A percentile compares a stretch with the other conserved stretches of the same genome.
Evolutionary conservation across 768 basidiomycete species (phyloP).

Genomic region (Suillus tomentosus): DNA sequence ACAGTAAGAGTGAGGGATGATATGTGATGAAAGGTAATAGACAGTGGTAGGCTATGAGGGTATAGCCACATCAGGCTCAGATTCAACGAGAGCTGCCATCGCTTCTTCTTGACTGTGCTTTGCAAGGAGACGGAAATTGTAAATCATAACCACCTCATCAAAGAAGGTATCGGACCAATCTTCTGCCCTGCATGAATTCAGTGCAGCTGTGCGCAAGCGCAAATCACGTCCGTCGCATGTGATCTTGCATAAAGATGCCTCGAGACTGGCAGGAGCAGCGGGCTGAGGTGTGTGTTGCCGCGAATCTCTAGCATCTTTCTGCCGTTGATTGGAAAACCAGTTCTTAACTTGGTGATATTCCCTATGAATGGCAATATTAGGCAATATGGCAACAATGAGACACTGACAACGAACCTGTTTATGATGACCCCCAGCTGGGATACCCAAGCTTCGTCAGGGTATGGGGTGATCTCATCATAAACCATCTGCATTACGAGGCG

Average conservation of each 20-base stretch:
- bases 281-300: conserved; percentile 36
- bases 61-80: conserved; percentile 14
- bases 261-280: conserved; percentile 34
- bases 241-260: conserved; percentile 37
- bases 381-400: neutral
- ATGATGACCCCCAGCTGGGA: conserved; percentile 59
- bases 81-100: conserved; percentile 29
- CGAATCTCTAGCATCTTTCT: conserved; percentile 42
- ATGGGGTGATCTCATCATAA: conserved; percentile 65
- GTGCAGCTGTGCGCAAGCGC: conserved; percentile 50
- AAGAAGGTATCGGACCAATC: conserved; percentile 66
- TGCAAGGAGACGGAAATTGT: conserved; percentile 47
- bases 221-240: conserved; percentile 41
- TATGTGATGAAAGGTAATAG: neutral
- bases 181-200: conserved; percentile 43
- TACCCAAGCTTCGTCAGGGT: conserved; percentile 64
- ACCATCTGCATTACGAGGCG: conserved; percentile 62
- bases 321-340: conserved; percentile 70
- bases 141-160: conserved; percentile 61
- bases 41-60: conserved; percentile 7
- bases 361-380: conserved; percentile 31
- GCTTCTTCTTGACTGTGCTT: conserved; percentile 40
- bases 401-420: conserved; percentile 41
- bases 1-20: conserved; percentile 7
- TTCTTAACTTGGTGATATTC: conserved; percentile 65